Conservation (phyloP, 2,329 filamentous ascomycete species). For the Stachybotrys chartarum region DNA sequence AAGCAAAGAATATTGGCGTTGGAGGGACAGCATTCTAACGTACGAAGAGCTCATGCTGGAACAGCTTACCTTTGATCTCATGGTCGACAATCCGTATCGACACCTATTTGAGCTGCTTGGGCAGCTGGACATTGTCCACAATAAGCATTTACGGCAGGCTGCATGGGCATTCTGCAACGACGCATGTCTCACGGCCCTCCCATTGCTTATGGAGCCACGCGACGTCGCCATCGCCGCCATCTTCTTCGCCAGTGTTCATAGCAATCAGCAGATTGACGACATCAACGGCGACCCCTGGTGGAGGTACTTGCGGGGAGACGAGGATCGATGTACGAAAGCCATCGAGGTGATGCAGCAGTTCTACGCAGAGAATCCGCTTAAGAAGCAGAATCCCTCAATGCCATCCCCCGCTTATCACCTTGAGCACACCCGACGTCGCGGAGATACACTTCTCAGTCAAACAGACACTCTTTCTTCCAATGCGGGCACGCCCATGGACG, state of each 20-base stretch:
- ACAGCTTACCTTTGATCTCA: constrained; percentile 86
- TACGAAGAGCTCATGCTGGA: constrained; percentile 93
- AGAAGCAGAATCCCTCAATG: constrained; percentile 47
- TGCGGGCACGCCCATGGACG: constrained; percentile 39
- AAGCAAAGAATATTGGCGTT: constrained; percentile 96
- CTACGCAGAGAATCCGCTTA: constrained; percentile 56
- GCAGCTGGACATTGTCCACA: constrained; percentile 65
- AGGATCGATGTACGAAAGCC: constrained; percentile 63
- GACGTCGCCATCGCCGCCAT: constrained; percentile 81
- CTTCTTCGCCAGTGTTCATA: constrained; percentile 77
- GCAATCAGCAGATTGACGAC: constrained; percentile 68
- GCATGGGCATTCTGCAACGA: constrained; percentile 96
- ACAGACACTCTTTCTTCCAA: constrained; percentile 38
- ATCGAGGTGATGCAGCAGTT: constrained; percentile 70
- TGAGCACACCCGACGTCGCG: constrained; percentile 46
- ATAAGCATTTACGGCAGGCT: constrained; percentile 75
- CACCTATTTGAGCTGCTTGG: constrained; percentile 75
- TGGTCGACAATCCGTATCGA: constrained; percentile 81
- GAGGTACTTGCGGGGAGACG: constrained; percentile 65
- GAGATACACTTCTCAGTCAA: constrained; percentile 33
- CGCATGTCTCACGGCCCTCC: constrained; percentile 75
- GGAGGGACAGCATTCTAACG: constrained; percentile 87
- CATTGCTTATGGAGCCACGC: constrained; percentile 69
- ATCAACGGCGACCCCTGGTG: constrained; percentile 78
- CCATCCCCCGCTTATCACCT: constrained; percentile 49